Conservation (phyloP, 805 yeast species). For the Candida sithepensis region DNA sequence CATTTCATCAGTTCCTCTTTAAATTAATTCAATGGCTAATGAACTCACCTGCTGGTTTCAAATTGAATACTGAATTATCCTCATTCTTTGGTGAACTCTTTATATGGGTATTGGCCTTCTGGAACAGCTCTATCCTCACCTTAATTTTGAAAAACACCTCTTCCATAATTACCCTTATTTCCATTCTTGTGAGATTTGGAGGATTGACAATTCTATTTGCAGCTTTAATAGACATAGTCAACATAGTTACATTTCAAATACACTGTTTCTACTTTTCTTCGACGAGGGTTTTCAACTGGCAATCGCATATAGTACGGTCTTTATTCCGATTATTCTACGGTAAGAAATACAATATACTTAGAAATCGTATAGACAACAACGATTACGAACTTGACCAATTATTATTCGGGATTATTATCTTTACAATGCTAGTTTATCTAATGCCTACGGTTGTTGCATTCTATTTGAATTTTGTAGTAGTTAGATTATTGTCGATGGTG, state of each 20-base stretch:
- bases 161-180: conserved; percentile 10
- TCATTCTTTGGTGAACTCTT: conserved; percentile 82
- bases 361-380: conserved; percentile 82
- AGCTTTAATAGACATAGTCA: conserved; percentile 57
- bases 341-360: conserved; percentile 75
- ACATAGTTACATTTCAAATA: conserved; percentile 65
- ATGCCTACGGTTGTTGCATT: conserved; percentile 87
- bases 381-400: conserved; percentile 84
- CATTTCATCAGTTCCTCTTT: conserved; percentile 29
- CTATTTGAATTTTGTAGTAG: conserved; percentile 65
- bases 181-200: conserved; percentile 20
- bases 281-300: conserved; percentile 76
- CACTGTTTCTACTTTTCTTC: conserved; percentile 75
- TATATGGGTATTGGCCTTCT: conserved; percentile 76
- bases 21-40: conserved; percentile 67
- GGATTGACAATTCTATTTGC: conserved; percentile 76
- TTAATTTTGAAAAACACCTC: conserved; percentile 12
- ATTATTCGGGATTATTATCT: conserved; percentile 81
- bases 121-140: conserved; percentile 36
- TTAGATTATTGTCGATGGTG: conserved; percentile 49
- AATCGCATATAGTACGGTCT: conserved; percentile 61
- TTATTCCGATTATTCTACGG: conserved; percentile 86
- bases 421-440: conserved; percentile 72
- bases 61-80: conserved; percentile 82
- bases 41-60: conserved; percentile 90